Evolutionary conservation across 31 red algal genomes (phyloP).

Genomic region (Odonthalia washingtoniensis): DNA sequence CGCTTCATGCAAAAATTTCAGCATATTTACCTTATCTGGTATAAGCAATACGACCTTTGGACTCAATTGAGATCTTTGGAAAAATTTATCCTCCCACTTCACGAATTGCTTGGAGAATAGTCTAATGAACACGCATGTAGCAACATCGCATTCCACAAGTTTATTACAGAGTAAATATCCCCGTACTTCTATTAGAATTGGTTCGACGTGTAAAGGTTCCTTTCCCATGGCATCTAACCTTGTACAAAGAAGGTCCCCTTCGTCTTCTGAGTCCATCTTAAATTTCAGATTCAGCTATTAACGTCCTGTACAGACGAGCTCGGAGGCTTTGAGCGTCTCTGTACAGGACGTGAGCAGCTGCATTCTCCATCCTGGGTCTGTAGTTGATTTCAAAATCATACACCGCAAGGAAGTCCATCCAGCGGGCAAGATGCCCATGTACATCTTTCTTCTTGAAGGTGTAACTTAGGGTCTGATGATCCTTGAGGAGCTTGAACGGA

Average conservation of each 20-base stretch:
- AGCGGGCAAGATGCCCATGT: constrained; percentile 1
- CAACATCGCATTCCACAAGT: neutral
- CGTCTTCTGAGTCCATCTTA: too few species aligned
- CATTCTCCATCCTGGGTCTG: neutral
- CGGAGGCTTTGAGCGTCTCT: too few species aligned
- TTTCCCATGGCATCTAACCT: neutral
- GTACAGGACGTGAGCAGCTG: too few species aligned
- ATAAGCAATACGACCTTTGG: neutral
- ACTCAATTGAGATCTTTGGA: neutral
- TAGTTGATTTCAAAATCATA: neutral
- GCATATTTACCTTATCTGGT: neutral
- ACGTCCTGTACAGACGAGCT: too few species aligned
- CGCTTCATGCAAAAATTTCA: neutral
- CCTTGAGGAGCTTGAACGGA: neutral
- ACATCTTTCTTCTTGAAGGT: neutral
- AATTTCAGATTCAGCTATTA: too few species aligned
- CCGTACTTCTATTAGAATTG: neutral
- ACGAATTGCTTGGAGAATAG: neutral
- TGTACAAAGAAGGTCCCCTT: neutral
- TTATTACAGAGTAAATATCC: too few species aligned
- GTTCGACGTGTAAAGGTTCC: neutral
- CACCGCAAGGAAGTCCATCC: neutral
- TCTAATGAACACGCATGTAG: neutral
- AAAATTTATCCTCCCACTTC: neutral
- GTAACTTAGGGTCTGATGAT: neutral